Conservation (phyloP, 768 basidiomycete genomes). For the Cyathus striatus region DNA sequence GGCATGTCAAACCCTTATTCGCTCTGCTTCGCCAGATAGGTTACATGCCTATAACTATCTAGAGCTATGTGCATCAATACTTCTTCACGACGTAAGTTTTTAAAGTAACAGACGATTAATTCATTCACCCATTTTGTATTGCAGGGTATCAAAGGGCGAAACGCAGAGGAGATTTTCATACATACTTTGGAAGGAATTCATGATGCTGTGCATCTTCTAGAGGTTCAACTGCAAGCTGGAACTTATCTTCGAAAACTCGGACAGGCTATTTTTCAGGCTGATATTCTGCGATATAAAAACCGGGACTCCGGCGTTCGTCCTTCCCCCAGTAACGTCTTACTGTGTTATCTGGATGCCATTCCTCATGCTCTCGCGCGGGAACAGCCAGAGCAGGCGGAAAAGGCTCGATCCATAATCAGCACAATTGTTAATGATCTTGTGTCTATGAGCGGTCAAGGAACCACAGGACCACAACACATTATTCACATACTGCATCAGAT, state of each 20-base stretch:
- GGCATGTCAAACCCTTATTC: conserved; percentile 57
- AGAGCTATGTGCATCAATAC: conserved; percentile 63
- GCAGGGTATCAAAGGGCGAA: conserved; percentile 68
- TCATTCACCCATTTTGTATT: conserved; percentile 3
- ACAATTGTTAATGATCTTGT: conserved; percentile 66
- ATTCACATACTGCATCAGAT: conserved; percentile 74
- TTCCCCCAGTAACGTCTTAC: conserved; percentile 52
- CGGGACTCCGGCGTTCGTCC: conserved; percentile 50
- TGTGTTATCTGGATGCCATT: conserved; percentile 76
- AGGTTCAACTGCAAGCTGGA: conserved; percentile 66
- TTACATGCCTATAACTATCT: conserved; percentile 62
- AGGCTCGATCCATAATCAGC: conserved; percentile 55
- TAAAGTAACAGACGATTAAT: conserved; percentile 1
- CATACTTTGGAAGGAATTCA: conserved; percentile 71
- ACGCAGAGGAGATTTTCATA: conserved; percentile 71
- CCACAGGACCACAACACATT: conserved; percentile 49
- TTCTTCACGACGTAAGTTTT: conserved; percentile 69
- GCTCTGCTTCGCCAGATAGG: conserved; percentile 44
- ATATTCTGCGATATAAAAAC: conserved; percentile 56
- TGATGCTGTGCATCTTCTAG: conserved; percentile 66
- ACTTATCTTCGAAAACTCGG: conserved; percentile 67
- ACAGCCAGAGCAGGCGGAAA: conserved; percentile 51
- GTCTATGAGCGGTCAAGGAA: conserved; percentile 40
- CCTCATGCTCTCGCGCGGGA: conserved; percentile 72
- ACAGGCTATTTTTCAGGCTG: conserved; percentile 65